Evolutionary conservation across 176 grass and related monocot genomes (phyloP), one percentile per base, ranked within the genome.

Genomic region (Phyllostachys edulis): DNA sequence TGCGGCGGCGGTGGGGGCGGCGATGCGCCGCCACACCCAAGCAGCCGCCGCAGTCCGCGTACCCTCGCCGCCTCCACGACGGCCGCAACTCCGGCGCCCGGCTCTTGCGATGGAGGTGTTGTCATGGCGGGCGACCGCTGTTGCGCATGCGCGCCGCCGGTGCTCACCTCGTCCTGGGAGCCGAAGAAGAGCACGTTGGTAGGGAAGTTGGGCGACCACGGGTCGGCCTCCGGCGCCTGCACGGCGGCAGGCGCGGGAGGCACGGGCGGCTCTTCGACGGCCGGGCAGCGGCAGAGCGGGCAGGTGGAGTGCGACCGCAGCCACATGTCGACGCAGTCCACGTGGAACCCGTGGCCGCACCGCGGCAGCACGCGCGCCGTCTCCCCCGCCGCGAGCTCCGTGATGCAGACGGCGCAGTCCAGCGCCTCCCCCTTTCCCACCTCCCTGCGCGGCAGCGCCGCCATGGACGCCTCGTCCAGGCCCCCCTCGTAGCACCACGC

Each of bases 261-360:
- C 21, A 73, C 23, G 0, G 77, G 86, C 21, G 87, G 79, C 29
- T 83, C 81, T 61, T 92, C 94, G 61, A 93, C 81, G 80, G 86
- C 94, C 1, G 94, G 91, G 78, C 89, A 82, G 12, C 94, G 94
- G 94, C 94, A 96, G 71, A 96, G 87, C 21, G 94, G 94, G 86
- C 94, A 96, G 4, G 91, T 96, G 77, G 87, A 93, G 88, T 96
- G 94, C 1, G 86, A 93, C 17, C 68, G 80, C 46, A 96, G 83
- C 94, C 94, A 96, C 94, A 93, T 91, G 81, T 96, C 94, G 69
- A 96, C 80, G 89, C 94, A 96, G 21, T 67, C 91, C 27, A 96
- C 76, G 79, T 96, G 94, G 84, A 96, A 96, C 2, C 39, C 91
- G 80, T 96, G 94, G 29, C 91, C 85, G 78, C 94, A 96, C 3